Conservation (phyloP, 1,139 yeast genomes). For the Blastobotrys apis region DNA sequence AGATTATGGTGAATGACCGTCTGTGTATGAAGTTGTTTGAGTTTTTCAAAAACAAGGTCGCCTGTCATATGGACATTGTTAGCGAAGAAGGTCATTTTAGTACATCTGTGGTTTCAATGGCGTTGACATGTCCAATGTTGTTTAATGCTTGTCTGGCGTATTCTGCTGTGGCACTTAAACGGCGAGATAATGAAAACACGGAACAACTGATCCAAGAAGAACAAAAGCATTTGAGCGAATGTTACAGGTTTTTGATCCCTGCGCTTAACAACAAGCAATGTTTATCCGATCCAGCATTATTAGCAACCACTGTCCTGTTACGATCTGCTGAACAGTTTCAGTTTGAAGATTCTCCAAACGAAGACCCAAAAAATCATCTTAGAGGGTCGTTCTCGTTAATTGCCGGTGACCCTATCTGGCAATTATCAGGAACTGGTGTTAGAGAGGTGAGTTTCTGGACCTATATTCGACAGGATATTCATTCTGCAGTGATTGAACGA, state of each 20-base stretch:
- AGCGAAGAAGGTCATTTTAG: constrained; percentile 7
- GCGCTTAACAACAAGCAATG: constrained; percentile 4
- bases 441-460: constrained; percentile 10
- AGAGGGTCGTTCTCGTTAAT: constrained; percentile 4
- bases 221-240: constrained; percentile 3
- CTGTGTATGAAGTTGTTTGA: constrained; percentile 4
- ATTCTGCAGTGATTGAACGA: constrained; percentile 1
- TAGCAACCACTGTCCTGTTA: constrained; percentile 4
- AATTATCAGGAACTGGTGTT: constrained; percentile 7
- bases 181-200: not conserved
- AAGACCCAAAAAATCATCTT: constrained; percentile 9
- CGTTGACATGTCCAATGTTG: constrained; percentile 9
- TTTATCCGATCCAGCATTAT: constrained; percentile 6
- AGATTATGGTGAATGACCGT: constrained; percentile 1
- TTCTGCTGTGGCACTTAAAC: constrained; percentile 5
- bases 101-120: constrained; percentile 1
- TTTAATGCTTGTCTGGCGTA: constrained; percentile 4
- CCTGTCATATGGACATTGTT: constrained; percentile 3
- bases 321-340: constrained; percentile 9
- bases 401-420: constrained; percentile 8
- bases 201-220: not conserved
- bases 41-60: constrained; percentile 1
- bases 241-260: constrained; percentile 8
- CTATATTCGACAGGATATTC: constrained; percentile 9
- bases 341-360: constrained; percentile 1